phyloP scores from a whole-genome alignment of 306 rosid genomes.

The Canavalia gladiata region DNA sequence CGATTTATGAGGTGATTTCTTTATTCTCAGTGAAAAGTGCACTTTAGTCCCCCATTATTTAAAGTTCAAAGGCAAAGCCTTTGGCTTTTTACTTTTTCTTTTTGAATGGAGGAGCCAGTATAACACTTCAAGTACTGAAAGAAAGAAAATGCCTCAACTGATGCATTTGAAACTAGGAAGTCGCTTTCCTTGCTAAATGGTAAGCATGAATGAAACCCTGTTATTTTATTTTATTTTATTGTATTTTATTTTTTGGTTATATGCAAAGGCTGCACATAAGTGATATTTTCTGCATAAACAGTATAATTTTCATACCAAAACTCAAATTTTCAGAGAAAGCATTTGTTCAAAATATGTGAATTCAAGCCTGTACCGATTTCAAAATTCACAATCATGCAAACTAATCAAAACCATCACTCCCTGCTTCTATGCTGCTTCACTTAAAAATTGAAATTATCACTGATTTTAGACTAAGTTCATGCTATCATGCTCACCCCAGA shows the following conservation, averaged over 20 bases:
- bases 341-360: slow-evolving; percentile 18
- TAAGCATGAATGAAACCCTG: slow-evolving; percentile 46
- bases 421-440: slow-evolving; percentile 30
- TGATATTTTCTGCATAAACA: slow-evolving; percentile 44
- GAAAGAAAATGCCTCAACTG: slow-evolving; percentile 44
- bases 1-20: slow-evolving; percentile 43
- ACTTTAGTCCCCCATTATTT: slow-evolving; percentile 48
- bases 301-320: slow-evolving; percentile 6
- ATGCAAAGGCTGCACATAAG: slow-evolving; percentile 35
- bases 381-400: slow-evolving; percentile 4
- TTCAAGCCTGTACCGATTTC: not conserved
- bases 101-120: slow-evolving; percentile 53
- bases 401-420: slow-evolving; percentile 22
- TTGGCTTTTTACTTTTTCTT: slow-evolving; percentile 56
- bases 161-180: slow-evolving; percentile 49
- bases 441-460: slow-evolving; percentile 12
- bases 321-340: slow-evolving; percentile 12
- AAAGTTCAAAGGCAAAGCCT: slow-evolving; percentile 56
- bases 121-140: slow-evolving; percentile 49
- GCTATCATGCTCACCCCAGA: slow-evolving; percentile 12
- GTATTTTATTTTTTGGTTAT: slow-evolving; percentile 5
- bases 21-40: slow-evolving; percentile 50
- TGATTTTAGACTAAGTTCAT: slow-evolving; percentile 23
- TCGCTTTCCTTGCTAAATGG: slow-evolving; percentile 48
- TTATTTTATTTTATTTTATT: slow-evolving; percentile 19